phyloP scores from a whole-genome alignment of 345 rosid genomes.

The Eucalyptus victrix region DNA sequence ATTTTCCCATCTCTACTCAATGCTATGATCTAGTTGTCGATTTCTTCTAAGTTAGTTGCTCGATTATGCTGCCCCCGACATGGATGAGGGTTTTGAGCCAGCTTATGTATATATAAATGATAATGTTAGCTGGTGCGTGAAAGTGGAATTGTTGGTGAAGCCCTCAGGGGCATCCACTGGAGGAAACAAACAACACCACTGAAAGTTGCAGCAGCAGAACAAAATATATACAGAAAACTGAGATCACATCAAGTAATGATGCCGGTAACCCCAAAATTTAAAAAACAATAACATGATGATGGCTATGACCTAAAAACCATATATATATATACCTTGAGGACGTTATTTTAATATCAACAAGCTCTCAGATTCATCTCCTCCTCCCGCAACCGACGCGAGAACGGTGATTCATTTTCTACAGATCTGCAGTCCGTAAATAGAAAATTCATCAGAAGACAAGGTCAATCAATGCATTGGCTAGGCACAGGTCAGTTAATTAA shows the following conservation, averaged over 20 bases:
- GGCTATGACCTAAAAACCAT: not conserved
- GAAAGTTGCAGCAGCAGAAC: not conserved
- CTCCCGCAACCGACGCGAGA: not conserved
- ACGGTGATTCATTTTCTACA: not conserved
- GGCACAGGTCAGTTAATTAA: not conserved
- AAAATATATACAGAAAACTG: not conserved
- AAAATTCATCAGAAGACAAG: constrained; percentile 2
- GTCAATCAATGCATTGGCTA: constrained; percentile 8
- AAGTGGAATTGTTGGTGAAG: not conserved
- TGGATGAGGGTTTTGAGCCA: not conserved
- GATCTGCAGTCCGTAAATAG: constrained; percentile 2
- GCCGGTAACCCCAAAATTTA: not conserved
- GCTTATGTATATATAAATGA: not conserved
- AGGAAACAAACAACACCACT: not conserved
- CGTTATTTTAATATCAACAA: not conserved
- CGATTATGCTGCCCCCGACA: not conserved
- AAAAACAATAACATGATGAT: not conserved
- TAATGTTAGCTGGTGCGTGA: not conserved
- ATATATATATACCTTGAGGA: not conserved
- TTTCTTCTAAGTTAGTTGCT: not conserved
- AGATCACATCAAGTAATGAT: not conserved
- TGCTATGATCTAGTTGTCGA: not conserved
- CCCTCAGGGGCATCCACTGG: not conserved
- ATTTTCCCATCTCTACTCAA: not conserved
- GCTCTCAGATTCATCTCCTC: not conserved